These are phyloP conservation scores for Exophiala mesophila DNA, from an alignment of 2,329 filamentous ascomycete species.

Conservation along the genomic window DNA sequence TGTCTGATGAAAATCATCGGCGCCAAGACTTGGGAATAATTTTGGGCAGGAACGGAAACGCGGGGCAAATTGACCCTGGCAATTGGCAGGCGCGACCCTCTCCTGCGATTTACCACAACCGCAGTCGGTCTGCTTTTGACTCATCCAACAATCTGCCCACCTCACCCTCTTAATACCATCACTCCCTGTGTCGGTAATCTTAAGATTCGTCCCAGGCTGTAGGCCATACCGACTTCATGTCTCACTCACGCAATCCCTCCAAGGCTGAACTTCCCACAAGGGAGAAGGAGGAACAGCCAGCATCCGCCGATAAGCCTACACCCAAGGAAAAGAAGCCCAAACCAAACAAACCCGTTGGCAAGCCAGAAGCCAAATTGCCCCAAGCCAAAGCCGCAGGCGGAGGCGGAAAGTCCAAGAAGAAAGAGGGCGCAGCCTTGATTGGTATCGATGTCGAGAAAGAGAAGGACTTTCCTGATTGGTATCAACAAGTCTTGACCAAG, in stretches of 20 bases:
- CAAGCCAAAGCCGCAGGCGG: slow-evolving; percentile 32
- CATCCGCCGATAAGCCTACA: neutral
- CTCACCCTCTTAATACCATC: no score
- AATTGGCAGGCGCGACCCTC: neutral
- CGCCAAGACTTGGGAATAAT: slow-evolving; percentile 1
- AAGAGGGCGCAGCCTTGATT: slow-evolving; percentile 63
- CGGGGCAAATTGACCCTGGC: neutral
- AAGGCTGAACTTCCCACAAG: slow-evolving; percentile 21
- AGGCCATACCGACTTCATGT: slow-evolving; percentile 12
- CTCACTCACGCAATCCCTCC: slow-evolving; percentile 18
- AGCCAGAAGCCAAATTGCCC: slow-evolving; percentile 42
- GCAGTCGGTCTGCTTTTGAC: neutral
- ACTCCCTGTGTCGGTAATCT: neutral
- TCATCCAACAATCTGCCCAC: neutral
- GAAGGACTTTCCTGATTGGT: slow-evolving; percentile 89
- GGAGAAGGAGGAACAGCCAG: slow-evolving; percentile 12
- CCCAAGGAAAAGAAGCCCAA: slow-evolving; percentile 35
- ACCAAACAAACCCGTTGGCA: slow-evolving; percentile 40
- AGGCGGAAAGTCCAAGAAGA: slow-evolving; percentile 45
- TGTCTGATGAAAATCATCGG: slow-evolving; percentile 3
- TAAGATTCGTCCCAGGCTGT: neutral
- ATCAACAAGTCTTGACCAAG: slow-evolving; percentile 95
- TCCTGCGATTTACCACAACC: no score
- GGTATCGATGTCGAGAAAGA: slow-evolving; percentile 83
- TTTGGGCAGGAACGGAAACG: neutral